Conservation (phyloP, 2,329 filamentous ascomycete genomes). For the Cercospora sp. region DNA sequence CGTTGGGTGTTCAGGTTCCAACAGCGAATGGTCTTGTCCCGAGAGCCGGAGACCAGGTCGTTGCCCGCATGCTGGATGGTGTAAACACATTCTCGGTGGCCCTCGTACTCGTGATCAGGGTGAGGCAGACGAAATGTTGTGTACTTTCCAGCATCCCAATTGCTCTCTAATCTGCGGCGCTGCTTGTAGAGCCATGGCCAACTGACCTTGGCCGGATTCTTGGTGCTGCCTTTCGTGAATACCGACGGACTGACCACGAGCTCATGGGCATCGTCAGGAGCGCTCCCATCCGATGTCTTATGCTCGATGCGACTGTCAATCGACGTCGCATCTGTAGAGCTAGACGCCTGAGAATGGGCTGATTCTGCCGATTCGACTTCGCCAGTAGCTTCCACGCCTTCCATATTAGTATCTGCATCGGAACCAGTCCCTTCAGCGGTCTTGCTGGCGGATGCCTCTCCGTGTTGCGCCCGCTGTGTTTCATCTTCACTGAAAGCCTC, state of each 20-base stretch:
- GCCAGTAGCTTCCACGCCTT: slow-evolving; percentile 23
- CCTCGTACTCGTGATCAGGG: slow-evolving; percentile 74
- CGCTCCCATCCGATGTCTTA: background rate
- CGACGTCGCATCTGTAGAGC: slow-evolving; percentile 1
- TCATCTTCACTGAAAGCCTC: slow-evolving; percentile 39
- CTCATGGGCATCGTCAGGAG: background rate
- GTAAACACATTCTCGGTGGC: slow-evolving; percentile 91
- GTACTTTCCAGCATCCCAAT: slow-evolving; percentile 83
- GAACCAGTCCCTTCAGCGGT: background rate
- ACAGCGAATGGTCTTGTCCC: slow-evolving; percentile 82
- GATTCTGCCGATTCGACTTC: background rate
- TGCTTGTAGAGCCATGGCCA: slow-evolving; percentile 94
- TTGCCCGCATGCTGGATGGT: slow-evolving; percentile 85
- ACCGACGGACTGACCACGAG: slow-evolving; percentile 20
- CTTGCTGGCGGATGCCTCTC: background rate
- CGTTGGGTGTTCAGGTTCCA: slow-evolving; percentile 86
- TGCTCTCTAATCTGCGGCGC: slow-evolving; percentile 78
- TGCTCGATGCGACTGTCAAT: background rate
- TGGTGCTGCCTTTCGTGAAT: slow-evolving; percentile 13
- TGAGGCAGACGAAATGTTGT: slow-evolving; percentile 89
- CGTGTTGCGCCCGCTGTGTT: background rate
- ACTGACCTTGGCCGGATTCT: slow-evolving; percentile 65
- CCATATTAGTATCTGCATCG: slow-evolving; percentile 18
- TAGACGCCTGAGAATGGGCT: background rate
- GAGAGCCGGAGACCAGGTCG: slow-evolving; percentile 88